Evolutionary conservation across 768 basidiomycete species (phyloP).

Genomic region (Butyriboletus loyo): DNA sequence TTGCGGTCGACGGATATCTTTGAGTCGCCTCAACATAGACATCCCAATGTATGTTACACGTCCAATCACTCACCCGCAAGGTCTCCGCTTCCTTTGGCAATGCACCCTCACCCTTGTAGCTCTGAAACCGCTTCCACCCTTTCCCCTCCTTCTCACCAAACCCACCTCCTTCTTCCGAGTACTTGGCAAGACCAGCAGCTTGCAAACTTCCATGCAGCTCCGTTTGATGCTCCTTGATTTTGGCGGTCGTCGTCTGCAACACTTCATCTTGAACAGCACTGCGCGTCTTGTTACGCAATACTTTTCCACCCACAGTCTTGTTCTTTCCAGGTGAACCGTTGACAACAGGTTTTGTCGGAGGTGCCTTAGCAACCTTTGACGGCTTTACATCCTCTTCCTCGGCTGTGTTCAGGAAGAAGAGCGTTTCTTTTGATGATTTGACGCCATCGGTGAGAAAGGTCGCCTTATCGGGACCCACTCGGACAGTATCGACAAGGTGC

Average conservation of each 20-base stretch:
- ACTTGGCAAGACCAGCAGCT: constrained; percentile 75
- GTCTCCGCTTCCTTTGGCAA: constrained; percentile 81
- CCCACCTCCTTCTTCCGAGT: constrained; percentile 77
- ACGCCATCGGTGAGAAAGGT: constrained; percentile 79
- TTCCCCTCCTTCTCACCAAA: constrained; percentile 83
- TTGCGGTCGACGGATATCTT: constrained; percentile 93
- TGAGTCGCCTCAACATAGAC: constrained; percentile 7
- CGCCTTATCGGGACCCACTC: constrained; percentile 63
- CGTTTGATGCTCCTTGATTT: constrained; percentile 83
- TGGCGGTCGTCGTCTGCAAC: constrained; percentile 70
- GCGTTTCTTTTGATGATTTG: constrained; percentile 79
- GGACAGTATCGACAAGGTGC: constrained; percentile 85
- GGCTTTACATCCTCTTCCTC: constrained; percentile 53
- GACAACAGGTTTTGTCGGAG: constrained; percentile 45
- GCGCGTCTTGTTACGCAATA: constrained; percentile 87
- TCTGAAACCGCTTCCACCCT: constrained; percentile 93
- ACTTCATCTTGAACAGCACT: constrained; percentile 84
- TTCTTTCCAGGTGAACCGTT: constrained; percentile 71
- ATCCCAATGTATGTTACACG: not conserved
- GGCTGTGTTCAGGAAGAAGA: constrained; percentile 77
- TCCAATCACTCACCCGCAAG: constrained; percentile 57
- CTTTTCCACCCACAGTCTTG: constrained; percentile 78
- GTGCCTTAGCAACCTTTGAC: constrained; percentile 53
- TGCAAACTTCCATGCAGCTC: constrained; percentile 79
- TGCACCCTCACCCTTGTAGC: constrained; percentile 92